Percentiles rank a stretch among this genome's conserved stretches.
These are phyloP conservation scores for Psilocybe cubensis DNA, from an alignment of 768 basidiomycete genomes.

Conservation along the genomic window DNA sequence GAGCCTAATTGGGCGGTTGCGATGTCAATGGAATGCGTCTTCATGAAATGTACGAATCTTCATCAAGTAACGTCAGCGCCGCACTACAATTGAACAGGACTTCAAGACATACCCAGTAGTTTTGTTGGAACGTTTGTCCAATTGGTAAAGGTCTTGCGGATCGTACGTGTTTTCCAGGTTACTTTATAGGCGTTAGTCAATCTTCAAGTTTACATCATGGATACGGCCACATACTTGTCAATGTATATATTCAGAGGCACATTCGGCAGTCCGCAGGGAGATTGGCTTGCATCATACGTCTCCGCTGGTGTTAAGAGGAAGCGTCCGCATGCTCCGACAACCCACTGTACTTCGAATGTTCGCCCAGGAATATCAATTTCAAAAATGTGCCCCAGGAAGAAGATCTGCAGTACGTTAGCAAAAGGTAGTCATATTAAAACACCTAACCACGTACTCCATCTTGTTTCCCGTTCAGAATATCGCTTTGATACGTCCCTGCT, in stretches of 20 bases:
- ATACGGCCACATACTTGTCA: neutral
- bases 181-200: neutral
- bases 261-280: neutral
- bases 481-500: neutral
- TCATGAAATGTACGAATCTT: neutral
- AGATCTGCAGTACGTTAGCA: neutral
- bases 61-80: neutral
- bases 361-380: neutral
- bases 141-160: neutral
- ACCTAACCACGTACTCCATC: neutral
- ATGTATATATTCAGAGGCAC: neutral
- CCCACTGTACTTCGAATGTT: neutral
- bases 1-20: neutral
- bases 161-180: neutral
- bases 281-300: neutral
- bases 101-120: neutral
- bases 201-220: neutral
- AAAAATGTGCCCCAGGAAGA: neutral
- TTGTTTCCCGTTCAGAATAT: neutral
- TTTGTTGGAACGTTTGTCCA: neutral
- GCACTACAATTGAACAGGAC: neutral
- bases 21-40: neutral
- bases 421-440: neutral
- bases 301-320: neutral
- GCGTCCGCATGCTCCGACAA: neutral